These are phyloP conservation scores for Trichoderma virens DNA, from an alignment of 495 filamentous ascomycete genomes.

Conservation along the genomic window DNA sequence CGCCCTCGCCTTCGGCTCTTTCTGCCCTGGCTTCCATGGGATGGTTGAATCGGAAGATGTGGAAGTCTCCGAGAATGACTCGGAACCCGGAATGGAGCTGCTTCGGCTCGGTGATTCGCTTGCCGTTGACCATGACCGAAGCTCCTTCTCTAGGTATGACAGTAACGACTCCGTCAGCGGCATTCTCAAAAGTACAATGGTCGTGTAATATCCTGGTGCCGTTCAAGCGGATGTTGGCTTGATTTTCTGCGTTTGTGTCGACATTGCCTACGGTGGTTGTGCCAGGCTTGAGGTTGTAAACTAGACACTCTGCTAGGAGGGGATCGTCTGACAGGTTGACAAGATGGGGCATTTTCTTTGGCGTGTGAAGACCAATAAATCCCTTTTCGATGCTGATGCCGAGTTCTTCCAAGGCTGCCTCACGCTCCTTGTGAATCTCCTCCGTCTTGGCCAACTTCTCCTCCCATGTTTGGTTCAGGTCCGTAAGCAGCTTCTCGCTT, in stretches of 20 bases:
- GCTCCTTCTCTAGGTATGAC: slow-evolving; percentile 82
- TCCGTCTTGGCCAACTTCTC: slow-evolving; percentile 92
- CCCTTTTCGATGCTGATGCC: slow-evolving; percentile 99
- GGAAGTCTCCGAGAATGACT: slow-evolving; percentile 95
- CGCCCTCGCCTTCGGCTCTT: slow-evolving; percentile 55
- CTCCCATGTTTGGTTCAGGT: slow-evolving; percentile 99
- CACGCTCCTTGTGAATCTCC: slow-evolving; percentile 93
- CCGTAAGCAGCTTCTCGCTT: slow-evolving; percentile 90
- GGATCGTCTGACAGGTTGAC: slow-evolving; percentile 98
- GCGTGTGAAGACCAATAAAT: slow-evolving; percentile 88
- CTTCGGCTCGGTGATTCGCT: slow-evolving; percentile 73
- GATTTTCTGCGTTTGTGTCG: slow-evolving; percentile 64
- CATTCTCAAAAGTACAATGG: slow-evolving; percentile 86
- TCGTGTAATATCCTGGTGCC: slow-evolving; percentile 86
- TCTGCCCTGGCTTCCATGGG: slow-evolving; percentile 93
- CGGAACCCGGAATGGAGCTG: slow-evolving; percentile 85
- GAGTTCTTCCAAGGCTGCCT: slow-evolving; percentile 89
- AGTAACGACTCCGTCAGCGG: slow-evolving; percentile 87
- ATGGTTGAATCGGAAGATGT: slow-evolving; percentile 98
- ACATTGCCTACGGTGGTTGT: slow-evolving; percentile 90
- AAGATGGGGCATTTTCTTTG: slow-evolving; percentile 98
- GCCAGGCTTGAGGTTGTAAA: slow-evolving; percentile 97
- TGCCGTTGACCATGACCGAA: slow-evolving; percentile 94
- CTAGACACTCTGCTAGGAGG: slow-evolving; percentile 87
- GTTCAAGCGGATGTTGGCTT: slow-evolving; percentile 85